Evolutionary conservation across 352 stramenopile genomes (phyloP), one percentile per base, ranked within the genome.

Genomic region (Globisporangium nodosum): DNA sequence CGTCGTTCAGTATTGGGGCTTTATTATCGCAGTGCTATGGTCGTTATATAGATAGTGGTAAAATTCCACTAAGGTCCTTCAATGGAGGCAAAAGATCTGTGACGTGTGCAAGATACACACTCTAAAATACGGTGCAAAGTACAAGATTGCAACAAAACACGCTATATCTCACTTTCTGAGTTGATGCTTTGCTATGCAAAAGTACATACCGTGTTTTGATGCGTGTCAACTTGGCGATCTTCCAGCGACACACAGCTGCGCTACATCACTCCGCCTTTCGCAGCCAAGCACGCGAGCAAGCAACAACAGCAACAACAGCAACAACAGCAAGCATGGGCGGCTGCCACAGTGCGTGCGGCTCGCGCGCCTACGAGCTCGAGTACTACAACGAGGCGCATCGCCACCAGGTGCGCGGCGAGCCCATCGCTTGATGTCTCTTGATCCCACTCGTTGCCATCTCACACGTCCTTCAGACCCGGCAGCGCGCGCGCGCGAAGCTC

Each of bases 311-410:
- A 45, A 27, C 24, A 37, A 52, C 31, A 65, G 39, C 54, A 45
- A 27, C 24, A 18, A 13, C 37, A 43, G 3, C 9, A 37, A 37
- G 3, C 45, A 89, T 89, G 79, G 79, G 79, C 20, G 72, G 73
- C 48, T 89, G 79, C 46, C 76, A 70, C 42, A 81, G 78, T 37
- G 75, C 73, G 15, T 87, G 74, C 46, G 71, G 68, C 49, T 58
- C 75, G 52, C 77, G 74, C 47, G 52, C 61, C 49, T 68, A 60
- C 45, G 71, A 80, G 42, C 65, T 87, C 31, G 80, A 88, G 66
- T 85, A 85, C 66, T 90, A 90, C 69, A 77, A 87, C 64, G 74
- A 64, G 52, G 52, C 62, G 30, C 85, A 74, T 67, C 60, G 65
- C 2, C 71, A 79, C 60, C 63, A 78, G 61, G 72, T 76, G 16